These are phyloP conservation scores for Amylostereum areolatum DNA, from an alignment of 1,284 basidiomycete species.

Conservation along the genomic window DNA sequence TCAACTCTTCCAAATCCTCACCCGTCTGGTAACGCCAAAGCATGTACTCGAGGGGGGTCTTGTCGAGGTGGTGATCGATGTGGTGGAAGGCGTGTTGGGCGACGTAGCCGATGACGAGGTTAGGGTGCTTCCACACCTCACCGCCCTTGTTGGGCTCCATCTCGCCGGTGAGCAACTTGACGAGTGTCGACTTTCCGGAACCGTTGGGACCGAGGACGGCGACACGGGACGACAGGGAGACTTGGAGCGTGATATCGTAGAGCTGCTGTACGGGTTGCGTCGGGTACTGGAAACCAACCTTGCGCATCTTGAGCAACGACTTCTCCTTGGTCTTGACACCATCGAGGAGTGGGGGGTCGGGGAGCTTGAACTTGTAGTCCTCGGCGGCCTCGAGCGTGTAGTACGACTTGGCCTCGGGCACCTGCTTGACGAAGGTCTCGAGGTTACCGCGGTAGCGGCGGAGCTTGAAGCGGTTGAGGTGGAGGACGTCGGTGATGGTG, in stretches of 20 bases:
- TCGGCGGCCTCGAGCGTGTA: slow-evolving; percentile 91
- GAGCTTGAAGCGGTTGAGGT: slow-evolving; percentile 99
- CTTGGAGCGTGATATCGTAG: slow-evolving; percentile 92
- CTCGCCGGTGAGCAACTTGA: slow-evolving; percentile 98
- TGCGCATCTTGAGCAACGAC: slow-evolving; percentile 94
- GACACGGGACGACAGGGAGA: slow-evolving; percentile 95
- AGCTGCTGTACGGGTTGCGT: slow-evolving; percentile 82
- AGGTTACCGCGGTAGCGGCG: slow-evolving; percentile 98
- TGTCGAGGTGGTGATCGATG: slow-evolving; percentile 96
- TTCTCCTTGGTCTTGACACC: slow-evolving; percentile 99
- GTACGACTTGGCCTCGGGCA: slow-evolving; percentile 98
- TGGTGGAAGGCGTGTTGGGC: slow-evolving; percentile 99
- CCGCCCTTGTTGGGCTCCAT: slow-evolving; percentile 95
- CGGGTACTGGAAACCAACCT: slow-evolving; percentile 97
- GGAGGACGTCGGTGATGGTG: slow-evolving; percentile 97
- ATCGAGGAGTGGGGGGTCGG: slow-evolving; percentile 92
- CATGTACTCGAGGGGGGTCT: slow-evolving; percentile 98
- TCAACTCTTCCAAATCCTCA: slow-evolving; percentile 95
- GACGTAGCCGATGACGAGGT: slow-evolving; percentile 98
- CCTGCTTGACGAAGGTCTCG: slow-evolving; percentile 89
- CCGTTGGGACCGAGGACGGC: slow-evolving; percentile 96
- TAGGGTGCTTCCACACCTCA: slow-evolving; percentile 99
- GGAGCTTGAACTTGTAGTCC: slow-evolving; percentile 97
- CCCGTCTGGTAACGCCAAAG: slow-evolving; percentile 99
- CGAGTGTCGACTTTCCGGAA: slow-evolving; percentile 97